Base-by-base conservation (phyloP, 2,329 filamentous ascomycete genomes). In the Clathrospora elynae region DNA sequence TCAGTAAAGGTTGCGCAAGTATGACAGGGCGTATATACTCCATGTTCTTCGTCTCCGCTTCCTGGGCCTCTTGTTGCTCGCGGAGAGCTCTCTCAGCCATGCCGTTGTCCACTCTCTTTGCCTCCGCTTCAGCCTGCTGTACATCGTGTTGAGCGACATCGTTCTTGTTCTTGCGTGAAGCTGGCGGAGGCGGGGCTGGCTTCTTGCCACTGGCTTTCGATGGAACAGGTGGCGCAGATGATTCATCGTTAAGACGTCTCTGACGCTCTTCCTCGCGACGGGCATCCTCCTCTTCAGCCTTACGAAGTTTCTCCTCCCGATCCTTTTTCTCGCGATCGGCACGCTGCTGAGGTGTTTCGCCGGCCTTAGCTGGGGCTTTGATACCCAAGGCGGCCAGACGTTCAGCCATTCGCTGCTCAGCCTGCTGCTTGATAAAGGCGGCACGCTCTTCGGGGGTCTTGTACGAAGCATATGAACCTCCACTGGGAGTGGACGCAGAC, bases 401-500 rank as follows among this genome's bases (percentile, higher is more conserved):
- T 71, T 97, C 93, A 23, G 93, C 92, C 87, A 99, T 97, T 46
- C 92, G 88, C 66, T 92, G 89, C 69, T 97, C 91, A 6, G 93
- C 95, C 68, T 96, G 92, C 69, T 96, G 91, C 68, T 95, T 95
- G 65, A 97, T 96, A 63, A 95, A 96, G 4, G 92, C 90, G 23
- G 95, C 90, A 41, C 93, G 84, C 63, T 99, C 92, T 70, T 97
- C 91, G 0, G 91, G 87, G 0, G 91, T 96, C 71, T 88, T 89
- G 68, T 93, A 95, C 4, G 89, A 82, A 2, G 88, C 81, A 65
- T 95, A 95, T 1, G 87, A 86, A 1, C 83, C 82, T 2, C 84
- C 82, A 19, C 82, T 71, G 19, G 75, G 64, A 11, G 75, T 61
- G 11, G 78, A 74, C 4, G 78, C 77, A n/a, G 77, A 68, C 18